Percentiles rank a stretch among this genome's conserved stretches.
These are phyloP conservation scores for Coleophoma crateriformis DNA, from an alignment of 2,329 filamentous ascomycete species.

Conservation along the genomic window DNA sequence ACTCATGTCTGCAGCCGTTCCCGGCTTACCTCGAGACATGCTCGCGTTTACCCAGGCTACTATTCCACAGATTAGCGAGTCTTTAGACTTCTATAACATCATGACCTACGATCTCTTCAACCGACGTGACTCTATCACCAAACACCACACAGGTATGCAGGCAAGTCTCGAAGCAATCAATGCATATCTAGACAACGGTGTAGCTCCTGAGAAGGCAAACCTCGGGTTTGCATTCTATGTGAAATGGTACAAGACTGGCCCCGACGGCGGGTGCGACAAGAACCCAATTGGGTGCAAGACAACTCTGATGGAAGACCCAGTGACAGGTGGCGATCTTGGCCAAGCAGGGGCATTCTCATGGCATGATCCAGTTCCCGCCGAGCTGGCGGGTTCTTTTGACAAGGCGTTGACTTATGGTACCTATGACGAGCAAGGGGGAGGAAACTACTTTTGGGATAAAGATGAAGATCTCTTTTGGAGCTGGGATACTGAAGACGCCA, in stretches of 20 bases:
- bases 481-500: constrained; percentile 60
- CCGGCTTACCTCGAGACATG: constrained; percentile 59
- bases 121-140: constrained; percentile 57
- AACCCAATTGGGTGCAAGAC: constrained; percentile 49
- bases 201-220: constrained; percentile 47
- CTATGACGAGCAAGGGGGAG: constrained; percentile 54
- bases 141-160: constrained; percentile 59
- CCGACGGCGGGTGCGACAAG: constrained; percentile 30
- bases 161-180: constrained; percentile 49
- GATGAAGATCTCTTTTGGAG: constrained; percentile 63
- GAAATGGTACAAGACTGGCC: constrained; percentile 55
- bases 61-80: constrained; percentile 49
- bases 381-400: constrained; percentile 51
- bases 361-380: constrained; percentile 46
- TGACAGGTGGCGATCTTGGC: constrained; percentile 51
- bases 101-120: constrained; percentile 71
- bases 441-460: constrained; percentile 64
- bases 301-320: constrained; percentile 49
- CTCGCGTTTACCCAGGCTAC: constrained; percentile 57
- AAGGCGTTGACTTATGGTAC: constrained; percentile 45
- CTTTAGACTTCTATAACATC: constrained; percentile 63
- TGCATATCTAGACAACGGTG: constrained; percentile 52
- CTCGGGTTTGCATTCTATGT: constrained; percentile 63
- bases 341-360: constrained; percentile 55
- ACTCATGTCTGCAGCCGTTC: constrained; percentile 63